Conservation (phyloP, 2,329 filamentous ascomycete genomes). For the Ophiostoma perfectum region DNA sequence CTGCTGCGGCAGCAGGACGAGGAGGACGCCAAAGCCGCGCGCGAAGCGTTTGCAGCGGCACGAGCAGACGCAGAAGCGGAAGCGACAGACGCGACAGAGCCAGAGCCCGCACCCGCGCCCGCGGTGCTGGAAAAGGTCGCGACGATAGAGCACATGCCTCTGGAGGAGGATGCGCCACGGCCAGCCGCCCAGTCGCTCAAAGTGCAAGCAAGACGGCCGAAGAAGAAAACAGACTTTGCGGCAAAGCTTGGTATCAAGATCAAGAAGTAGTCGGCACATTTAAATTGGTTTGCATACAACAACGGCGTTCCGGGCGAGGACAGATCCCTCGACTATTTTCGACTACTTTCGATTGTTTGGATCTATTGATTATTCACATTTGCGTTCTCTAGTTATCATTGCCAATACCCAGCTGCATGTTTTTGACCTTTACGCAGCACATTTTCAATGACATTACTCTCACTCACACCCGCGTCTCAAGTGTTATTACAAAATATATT, state of each 20-base stretch:
- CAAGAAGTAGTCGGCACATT: constrained; percentile 50
- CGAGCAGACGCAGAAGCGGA: constrained; percentile 42
- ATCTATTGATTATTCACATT: too few relatives aligned
- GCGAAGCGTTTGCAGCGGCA: constrained; percentile 66
- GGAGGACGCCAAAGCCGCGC: constrained; percentile 79
- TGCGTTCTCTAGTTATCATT: too few relatives aligned
- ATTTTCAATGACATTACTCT: too few relatives aligned
- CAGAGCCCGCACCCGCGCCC: neutral
- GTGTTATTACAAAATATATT: neutral
- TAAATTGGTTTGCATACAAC: too few relatives aligned
- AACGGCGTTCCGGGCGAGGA: neutral
- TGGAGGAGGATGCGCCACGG: constrained; percentile 22
- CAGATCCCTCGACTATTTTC: neutral
- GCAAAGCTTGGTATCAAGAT: constrained; percentile 81
- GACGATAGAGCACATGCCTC: too few relatives aligned
- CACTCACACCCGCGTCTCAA: neutral
- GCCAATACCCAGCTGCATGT: too few relatives aligned
- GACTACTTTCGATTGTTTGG: neutral
- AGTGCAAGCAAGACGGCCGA: constrained; percentile 70
- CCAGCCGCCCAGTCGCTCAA: constrained; percentile 34
- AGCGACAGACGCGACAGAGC: constrained; percentile 35
- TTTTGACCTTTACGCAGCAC: too few relatives aligned
- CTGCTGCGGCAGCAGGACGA: constrained; percentile 62
- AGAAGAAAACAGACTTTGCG: constrained; percentile 80
- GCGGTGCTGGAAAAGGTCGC: too few relatives aligned